These are phyloP conservation scores for Dioszegia crocea DNA, from an alignment of 768 basidiomycete genomes.

Conservation along the genomic window DNA sequence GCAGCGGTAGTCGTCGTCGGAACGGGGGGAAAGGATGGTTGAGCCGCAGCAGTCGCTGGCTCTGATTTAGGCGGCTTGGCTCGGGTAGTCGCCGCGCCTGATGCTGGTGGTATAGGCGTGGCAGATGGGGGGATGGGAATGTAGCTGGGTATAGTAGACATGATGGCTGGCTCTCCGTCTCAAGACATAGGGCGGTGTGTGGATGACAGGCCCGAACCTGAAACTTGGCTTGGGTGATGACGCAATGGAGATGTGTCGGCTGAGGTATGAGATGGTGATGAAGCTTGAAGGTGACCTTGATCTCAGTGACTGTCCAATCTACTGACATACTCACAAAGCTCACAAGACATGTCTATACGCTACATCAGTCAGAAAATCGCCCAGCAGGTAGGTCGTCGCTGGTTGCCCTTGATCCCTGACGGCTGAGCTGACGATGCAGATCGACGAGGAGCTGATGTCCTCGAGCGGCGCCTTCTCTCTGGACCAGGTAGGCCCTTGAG, in stretches of 20 bases:
- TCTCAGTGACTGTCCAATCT: not conserved
- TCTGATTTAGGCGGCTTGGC: not conserved
- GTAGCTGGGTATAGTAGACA: slow-evolving; percentile 22
- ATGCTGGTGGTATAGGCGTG: slow-evolving; percentile 19
- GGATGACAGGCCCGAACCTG: not conserved
- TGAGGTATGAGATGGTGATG: too few species aligned
- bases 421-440: too few species aligned
- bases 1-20: not conserved
- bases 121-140: slow-evolving; percentile 54
- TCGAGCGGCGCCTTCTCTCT: slow-evolving; percentile 77
- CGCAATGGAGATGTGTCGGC: not conserved
- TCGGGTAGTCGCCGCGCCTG: not conserved
- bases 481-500: slow-evolving; percentile 69
- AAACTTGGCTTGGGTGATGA: not conserved
- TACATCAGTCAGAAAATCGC: slow-evolving; percentile 46
- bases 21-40: slow-evolving; percentile 1
- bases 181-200: not conserved
- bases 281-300: too few species aligned
- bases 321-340: not conserved
- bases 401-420: too few species aligned
- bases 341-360: slow-evolving; percentile 36
- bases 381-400: slow-evolving; percentile 30
- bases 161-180: too few species aligned
- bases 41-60: not conserved
- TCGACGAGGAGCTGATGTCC: slow-evolving; percentile 17